Evolutionary conservation across 805 yeast species (phyloP).

Genomic region (Sugiyamaella valdiviana): DNA sequence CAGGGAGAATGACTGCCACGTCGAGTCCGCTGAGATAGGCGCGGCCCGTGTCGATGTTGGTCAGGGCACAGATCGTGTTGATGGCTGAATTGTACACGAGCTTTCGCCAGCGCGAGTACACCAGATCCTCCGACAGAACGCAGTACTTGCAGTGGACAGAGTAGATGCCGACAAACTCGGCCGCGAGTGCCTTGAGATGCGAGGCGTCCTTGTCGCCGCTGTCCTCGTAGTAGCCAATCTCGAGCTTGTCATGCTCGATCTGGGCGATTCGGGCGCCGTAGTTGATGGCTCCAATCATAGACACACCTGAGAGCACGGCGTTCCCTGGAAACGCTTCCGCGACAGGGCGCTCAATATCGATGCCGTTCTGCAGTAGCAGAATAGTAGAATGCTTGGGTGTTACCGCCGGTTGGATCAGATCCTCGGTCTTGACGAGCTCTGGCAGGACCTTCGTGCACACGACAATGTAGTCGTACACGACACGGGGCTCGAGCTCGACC

Average conservation of each 20-base stretch:
- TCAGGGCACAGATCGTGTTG: slow-evolving; percentile 56
- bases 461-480: slow-evolving; percentile 51
- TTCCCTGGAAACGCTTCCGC: slow-evolving; percentile 45
- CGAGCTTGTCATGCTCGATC: slow-evolving; percentile 44
- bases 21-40: slow-evolving; percentile 41
- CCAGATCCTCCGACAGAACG: slow-evolving; percentile 40
- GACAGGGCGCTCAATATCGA: slow-evolving; percentile 55
- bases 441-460: slow-evolving; percentile 63
- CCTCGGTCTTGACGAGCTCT: slow-evolving; percentile 50
- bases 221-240: slow-evolving; percentile 49
- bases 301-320: slow-evolving; percentile 55
- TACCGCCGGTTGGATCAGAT: slow-evolving; percentile 46
- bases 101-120: slow-evolving; percentile 56
- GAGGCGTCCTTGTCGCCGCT: slow-evolving; percentile 21
- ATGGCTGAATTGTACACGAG: slow-evolving; percentile 63
- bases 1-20: slow-evolving; percentile 43
- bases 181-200: slow-evolving; percentile 32
- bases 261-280: slow-evolving; percentile 46
- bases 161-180: slow-evolving; percentile 43
- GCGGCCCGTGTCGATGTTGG: slow-evolving; percentile 55
- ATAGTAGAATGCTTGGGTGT: slow-evolving; percentile 41
- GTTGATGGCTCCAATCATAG: slow-evolving; percentile 56
- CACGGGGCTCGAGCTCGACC: slow-evolving; percentile 41
- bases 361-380: slow-evolving; percentile 60
- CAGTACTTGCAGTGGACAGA: slow-evolving; percentile 39